Base-by-base conservation (phyloP, 495 filamentous ascomycete genomes). In the Astrocystis sublimbata region DNA sequence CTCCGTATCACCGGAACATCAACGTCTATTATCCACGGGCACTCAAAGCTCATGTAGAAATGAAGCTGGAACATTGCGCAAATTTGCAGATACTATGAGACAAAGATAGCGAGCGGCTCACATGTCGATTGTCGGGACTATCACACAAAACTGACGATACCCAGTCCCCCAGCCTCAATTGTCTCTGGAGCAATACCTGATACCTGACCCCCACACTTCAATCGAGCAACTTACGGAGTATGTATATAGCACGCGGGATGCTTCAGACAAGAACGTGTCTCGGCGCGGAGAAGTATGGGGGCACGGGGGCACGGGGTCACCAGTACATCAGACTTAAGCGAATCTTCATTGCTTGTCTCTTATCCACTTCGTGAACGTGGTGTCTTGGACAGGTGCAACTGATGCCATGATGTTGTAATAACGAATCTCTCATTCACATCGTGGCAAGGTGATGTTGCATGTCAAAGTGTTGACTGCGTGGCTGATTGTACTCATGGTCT, bases 231-330 rank as follows among this genome's bases (percentile, higher is more conserved):
- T 42, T 26, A 43, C 24, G n/a, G n/a, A n/a, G n/a, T n/a, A n/a
- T n/a, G 40, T 26, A 15, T 40, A 40, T 19, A 35, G 57, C 57
- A 30, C 40, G 43, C 30, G 31, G 56, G 40, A 28, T 26, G n/a
- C n/a, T n/a, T 15, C 35, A 49, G 10, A 28, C 31, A 50, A 59
- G 38, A 50, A 45, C 45, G 31, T 61, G 38, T 45, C 21, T 43
- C 26, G 36, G 36, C 26, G 47, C 17, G 47, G 45, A 43, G 23
- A 60, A 40, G 28, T 23, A 40, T 41, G 33, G 26, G 13, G 46
- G n/a, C n/a, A n/a, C n/a, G n/a, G n/a, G n/a, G n/a, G n/a, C n/a
- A n/a, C 30, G 31, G 23, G 21, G 40, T 38, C 13, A 47, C 33
- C 13, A 57, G 40, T 42, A 35, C 24, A 41, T 57, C 54, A 45